Percentiles rank a stretch among this genome's conserved stretches.
These are phyloP conservation scores for Pythium brassicae DNA, from an alignment of 352 stramenopile genomes.

Conservation along the genomic window DNA sequence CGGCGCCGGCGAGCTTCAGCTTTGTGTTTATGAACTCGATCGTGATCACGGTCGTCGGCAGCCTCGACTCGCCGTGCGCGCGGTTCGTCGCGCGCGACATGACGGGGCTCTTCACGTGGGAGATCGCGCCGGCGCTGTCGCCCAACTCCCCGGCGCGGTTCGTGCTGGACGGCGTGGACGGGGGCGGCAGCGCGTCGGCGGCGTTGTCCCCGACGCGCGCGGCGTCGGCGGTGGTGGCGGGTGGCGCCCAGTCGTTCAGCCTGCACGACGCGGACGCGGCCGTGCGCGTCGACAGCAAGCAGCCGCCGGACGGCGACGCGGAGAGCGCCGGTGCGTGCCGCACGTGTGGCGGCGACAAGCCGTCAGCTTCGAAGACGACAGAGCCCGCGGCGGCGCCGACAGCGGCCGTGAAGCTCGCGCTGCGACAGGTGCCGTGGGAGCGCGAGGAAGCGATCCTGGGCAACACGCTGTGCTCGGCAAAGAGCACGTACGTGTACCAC, in stretches of 20 bases:
- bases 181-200: not conserved
- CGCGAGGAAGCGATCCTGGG: conserved; percentile 54
- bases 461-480: conserved; percentile 63
- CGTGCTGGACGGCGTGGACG: not conserved
- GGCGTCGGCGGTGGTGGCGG: not conserved
- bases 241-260: conserved; percentile 20
- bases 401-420: conserved; percentile 30
- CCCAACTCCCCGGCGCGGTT: not conserved
- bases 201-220: no score
- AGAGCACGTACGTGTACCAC: conserved; percentile 76
- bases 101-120: conserved; percentile 84
- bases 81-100: conserved; percentile 82
- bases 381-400: not conserved
- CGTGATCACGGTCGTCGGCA: conserved; percentile 80
- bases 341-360: conserved; percentile 59
- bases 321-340: conserved; percentile 28
- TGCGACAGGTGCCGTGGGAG: conserved; percentile 54
- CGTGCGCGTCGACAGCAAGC: conserved; percentile 63
- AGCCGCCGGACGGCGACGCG: conserved; percentile 23
- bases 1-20: conserved; percentile 40
- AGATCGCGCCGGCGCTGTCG: conserved; percentile 48
- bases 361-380: conserved; percentile 10
- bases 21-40: conserved; percentile 89
- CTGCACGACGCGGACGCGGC: conserved; percentile 38
- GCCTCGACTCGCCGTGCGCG: conserved; percentile 66